Percentiles rank a stretch among this genome's conserved stretches.
Conservation (phyloP, 257 asterid species). For the Nicotiana attenuata region DNA sequence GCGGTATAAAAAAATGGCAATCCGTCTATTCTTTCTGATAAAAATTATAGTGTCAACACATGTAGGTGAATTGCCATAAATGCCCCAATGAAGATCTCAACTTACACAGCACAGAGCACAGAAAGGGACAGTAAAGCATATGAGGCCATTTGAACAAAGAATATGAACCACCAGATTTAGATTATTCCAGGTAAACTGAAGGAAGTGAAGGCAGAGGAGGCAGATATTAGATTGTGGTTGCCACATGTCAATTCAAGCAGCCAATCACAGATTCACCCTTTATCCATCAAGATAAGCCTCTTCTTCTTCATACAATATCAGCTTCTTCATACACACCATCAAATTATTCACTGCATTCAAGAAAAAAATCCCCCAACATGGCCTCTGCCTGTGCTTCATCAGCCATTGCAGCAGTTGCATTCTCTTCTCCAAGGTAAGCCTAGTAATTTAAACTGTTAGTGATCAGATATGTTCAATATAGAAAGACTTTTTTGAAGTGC, state of each 20-base stretch:
- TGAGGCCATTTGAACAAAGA: neutral
- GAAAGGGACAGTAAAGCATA: neutral
- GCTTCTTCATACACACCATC: slow-evolving; percentile 22
- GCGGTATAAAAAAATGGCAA: too few relatives aligned
- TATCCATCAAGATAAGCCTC: slow-evolving; percentile 74
- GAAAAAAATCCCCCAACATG: slow-evolving; percentile 31
- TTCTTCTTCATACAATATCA: slow-evolving; percentile 16
- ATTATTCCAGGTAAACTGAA: slow-evolving; percentile 36
- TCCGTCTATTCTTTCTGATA: too few relatives aligned
- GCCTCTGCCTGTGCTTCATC: slow-evolving; percentile 92
- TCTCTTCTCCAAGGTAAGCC: slow-evolving; percentile 78
- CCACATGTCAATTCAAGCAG: slow-evolving; percentile 69
- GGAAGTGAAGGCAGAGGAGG: slow-evolving; percentile 27
- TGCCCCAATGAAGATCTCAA: too few relatives aligned
- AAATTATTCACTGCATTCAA: neutral
- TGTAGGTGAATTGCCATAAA: too few relatives aligned
- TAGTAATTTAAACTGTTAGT: too few relatives aligned
- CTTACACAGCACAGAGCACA: neutral
- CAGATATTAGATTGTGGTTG: slow-evolving; percentile 48
- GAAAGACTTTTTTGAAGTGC: neutral
- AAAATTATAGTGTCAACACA: too few relatives aligned
- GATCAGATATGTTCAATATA: neutral
- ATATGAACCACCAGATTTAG: slow-evolving; percentile 45
- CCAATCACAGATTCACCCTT: slow-evolving; percentile 62
- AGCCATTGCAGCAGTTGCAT: slow-evolving; percentile 77